Base-by-base conservation (phyloP, 2,329 filamentous ascomycete species). In the Aspergillus piperis region DNA sequence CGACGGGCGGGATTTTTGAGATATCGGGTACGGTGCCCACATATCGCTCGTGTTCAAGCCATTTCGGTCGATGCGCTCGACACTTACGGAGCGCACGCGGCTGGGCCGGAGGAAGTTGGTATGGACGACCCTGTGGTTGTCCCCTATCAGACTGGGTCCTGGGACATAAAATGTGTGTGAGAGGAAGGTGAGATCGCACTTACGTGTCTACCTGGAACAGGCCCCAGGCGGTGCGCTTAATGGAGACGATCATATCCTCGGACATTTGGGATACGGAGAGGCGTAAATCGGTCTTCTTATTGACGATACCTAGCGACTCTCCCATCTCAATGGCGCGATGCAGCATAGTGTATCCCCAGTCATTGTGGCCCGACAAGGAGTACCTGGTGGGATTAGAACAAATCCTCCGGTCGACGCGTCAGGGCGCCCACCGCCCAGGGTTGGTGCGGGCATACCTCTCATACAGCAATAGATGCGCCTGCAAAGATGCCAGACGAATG, bases 181-280 rank as follows among this genome's bases (percentile, higher is more conserved):
- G 7, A 27, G 25, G 7, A 1, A 8, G 7, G 25, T 8, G 25
- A 3, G 1, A 27, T 27, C 25, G 2, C 25, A 27, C 25, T 53
- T 58, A 72, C 70, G 70, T 71, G 44, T 73, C 70, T 23, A 69
- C 61, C 48, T 73, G 69, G 62, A 66, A 74, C 27, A 67, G 49
- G 25, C 64, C 68, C 69, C 62, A 69, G n/a, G 63, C 64, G 42
- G 64, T 70, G 60, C 62, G 66, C 57, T 61, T 61, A 23, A 64
- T 58, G 15, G 66, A 73, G 47, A 44, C 38, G 42, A 63, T 62
- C 62, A 69, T 65, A 10, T 72, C 70, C 5, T 60, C 48, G 1
- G 69, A 66, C 57, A 64, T 57, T 11, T 64, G 57, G n/a, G 60
- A 54, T 8, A 58, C 41, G 11, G 61, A 55, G 11, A 67, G 48